Base-by-base conservation (phyloP, 2,329 filamentous ascomycete species). In the Aspergillus amoenus region DNA sequence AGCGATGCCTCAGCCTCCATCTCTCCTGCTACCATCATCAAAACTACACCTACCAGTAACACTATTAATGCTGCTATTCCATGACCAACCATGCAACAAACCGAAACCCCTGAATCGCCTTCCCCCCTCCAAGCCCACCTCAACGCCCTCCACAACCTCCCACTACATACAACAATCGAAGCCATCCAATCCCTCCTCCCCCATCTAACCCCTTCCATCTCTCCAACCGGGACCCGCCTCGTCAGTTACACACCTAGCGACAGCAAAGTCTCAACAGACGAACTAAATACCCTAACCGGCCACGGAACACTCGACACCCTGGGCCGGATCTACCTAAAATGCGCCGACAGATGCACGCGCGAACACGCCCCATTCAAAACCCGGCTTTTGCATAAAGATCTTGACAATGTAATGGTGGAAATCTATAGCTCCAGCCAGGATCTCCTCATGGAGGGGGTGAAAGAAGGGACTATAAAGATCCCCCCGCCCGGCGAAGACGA, bases 291-390 rank as follows among this genome's bases (percentile, higher is more conserved):
- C 49, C 61, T 61, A 54, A 30, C 52, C 17, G 64, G 61, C 22
- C 40, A 24, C 6, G 63, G 51, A 2, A 40, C 58, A 12, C 60
- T 68, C 5, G 55, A 66, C 39, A 48, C 55, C 40, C 56, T 68
- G 3, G 64, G 58, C 9, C 39, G 24, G 4, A 42, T 58, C 41
- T 66, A 59, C 48, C 56, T 68, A 5, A 7, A 30, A 0, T 43
- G 52, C 17, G 62, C 41, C 2, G 4, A 8, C 2, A 54, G 46
- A 24, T 68, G 65, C 47, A 45, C 44, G 15, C 24, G 44, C 6
- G 61, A 66, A 8, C 59, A 62, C 34, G 64, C 65, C 5, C 18
- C 61, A 1, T 59, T 65, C 11, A 9, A 54, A 40, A 57, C 55
- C 34, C 66, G 65, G 0, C 59, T 68, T 1, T 30, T 58, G 2